Base-by-base conservation (phyloP, 2,329 filamentous ascomycete genomes). In the Beauveria varroae region DNA sequence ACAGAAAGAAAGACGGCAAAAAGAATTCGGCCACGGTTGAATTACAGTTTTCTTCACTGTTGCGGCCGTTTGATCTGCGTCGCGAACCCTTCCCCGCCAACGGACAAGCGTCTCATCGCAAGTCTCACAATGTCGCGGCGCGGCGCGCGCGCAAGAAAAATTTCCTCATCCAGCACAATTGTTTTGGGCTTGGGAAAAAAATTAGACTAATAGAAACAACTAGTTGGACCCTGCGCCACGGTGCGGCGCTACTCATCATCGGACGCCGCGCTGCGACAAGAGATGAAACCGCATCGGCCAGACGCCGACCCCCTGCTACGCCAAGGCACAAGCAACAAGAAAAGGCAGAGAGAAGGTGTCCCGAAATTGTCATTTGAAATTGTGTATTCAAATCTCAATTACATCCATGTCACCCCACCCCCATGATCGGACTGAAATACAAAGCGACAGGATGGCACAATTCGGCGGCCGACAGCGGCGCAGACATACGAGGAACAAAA, bases 31-130 rank as follows among this genome's bases (percentile, higher is more conserved):
- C 18, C 41, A 47, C n/a, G 8, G 37, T 34, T 24, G 28, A 22
- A 41, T 59, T 41, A 24, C 34, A 14, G 18, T 30, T 28, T 50
- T 57, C 14, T 34, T 52, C 16, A 10, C 41, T n/a, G 44, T 37
- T 37, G 34, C 34, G 12, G 34, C 34, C n/a, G 59, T 61, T 61
- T 61, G 59, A 61, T 61, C 59, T 12, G 34, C 51, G 28, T 43
- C 59, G n/a, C 30, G 44, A 54, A 28, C 49, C 50, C 12, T 14
- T 14, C 34, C 10, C 34, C 12, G 34, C 34, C 34, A 1, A 14
- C 12, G n/a, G 49, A 8, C 34, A 14, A 6, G 41, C 52, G 59
- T 61, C 59, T 61, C 59, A 61, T 55, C 44, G 30, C 44, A 50
- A 24, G 59, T 61, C 59, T 61, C 59, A 63, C 24, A 20, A 18